Evolutionary conservation across 2,329 filamentous ascomycete genomes (phyloP).

Genomic region (Cadophora sp.): DNA sequence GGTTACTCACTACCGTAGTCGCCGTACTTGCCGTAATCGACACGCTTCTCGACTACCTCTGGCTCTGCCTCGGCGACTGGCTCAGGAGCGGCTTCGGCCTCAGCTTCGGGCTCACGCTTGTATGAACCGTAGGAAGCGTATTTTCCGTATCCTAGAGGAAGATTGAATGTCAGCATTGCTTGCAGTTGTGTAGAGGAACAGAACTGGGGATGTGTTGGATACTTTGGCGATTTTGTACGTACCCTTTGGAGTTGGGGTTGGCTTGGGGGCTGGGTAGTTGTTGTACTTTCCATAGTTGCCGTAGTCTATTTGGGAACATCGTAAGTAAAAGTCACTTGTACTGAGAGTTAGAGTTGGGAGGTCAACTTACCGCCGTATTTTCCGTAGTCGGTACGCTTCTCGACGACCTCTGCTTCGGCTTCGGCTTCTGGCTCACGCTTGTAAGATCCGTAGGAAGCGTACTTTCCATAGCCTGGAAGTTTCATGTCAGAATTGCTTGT

Average conservation of each 20-base stretch:
- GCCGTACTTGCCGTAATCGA: conserved; percentile 30
- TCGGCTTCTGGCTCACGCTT: conserved; percentile 21
- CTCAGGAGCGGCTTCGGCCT: conserved; percentile 19
- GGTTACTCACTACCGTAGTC: conserved; percentile 18
- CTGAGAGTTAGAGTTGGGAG: background rate
- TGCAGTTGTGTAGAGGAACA: background rate
- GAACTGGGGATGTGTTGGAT: background rate
- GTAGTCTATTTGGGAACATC: conserved; percentile 15
- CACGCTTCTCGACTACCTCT: conserved; percentile 11
- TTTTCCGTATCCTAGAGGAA: conserved; percentile 2
- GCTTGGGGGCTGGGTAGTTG: conserved; percentile 23
- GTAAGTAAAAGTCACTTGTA: conserved; percentile 1
- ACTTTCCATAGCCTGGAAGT: conserved; percentile 16
- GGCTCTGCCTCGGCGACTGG: conserved; percentile 16
- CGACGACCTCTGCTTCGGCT: conserved; percentile 10
- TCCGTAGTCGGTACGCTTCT: conserved; percentile 24
- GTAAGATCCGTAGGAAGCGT: conserved; percentile 26
- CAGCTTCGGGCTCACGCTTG: conserved; percentile 19
- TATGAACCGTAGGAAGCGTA: conserved; percentile 26
- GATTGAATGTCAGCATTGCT: background rate
- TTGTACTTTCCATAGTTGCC: conserved; percentile 26
- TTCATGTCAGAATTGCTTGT: too few relatives aligned
- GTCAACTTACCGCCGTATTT: conserved; percentile 23
- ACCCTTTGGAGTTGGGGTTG: conserved; percentile 10
- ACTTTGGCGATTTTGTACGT: background rate